phyloP scores from a whole-genome alignment of 1,284 basidiomycete genomes.

The Marasmius sp. region DNA sequence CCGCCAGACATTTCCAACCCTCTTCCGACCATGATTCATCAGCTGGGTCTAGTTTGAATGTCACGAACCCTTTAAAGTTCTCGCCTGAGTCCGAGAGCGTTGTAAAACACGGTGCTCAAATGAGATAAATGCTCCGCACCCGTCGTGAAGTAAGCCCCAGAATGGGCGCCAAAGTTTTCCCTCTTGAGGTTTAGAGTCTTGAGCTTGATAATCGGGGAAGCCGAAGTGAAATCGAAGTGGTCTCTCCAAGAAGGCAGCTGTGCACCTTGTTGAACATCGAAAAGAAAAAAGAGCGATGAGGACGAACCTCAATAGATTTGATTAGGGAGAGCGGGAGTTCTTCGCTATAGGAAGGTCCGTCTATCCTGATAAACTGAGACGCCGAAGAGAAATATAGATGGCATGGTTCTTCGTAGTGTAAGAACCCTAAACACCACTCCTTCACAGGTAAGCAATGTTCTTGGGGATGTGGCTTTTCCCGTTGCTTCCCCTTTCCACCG shows the following conservation, averaged over 20 bases:
- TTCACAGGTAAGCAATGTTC: conserved; percentile 10
- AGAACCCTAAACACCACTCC: conserved; percentile 18
- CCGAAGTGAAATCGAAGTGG: too few species aligned
- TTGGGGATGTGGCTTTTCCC: neutral
- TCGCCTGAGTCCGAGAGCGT: neutral
- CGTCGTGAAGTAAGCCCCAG: neutral
- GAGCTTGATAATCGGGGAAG: too few species aligned
- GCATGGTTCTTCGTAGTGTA: conserved; percentile 13
- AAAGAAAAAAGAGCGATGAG: too few species aligned
- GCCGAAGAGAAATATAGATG: neutral
- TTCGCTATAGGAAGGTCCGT: neutral
- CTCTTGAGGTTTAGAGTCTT: too few species aligned
- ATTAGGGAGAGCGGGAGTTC: neutral
- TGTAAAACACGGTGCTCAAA: too few species aligned
- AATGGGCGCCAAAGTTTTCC: too few species aligned
- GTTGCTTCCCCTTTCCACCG: neutral
- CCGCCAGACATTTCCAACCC: conserved; percentile 3
- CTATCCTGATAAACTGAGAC: neutral
- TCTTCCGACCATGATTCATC: conserved; percentile 5
- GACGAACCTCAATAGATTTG: neutral
- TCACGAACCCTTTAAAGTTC: conserved; percentile 12
- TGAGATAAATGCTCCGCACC: neutral
- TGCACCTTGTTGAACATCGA: too few species aligned
- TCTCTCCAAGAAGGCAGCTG: too few species aligned
- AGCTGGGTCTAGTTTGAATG: conserved; percentile 12